Percentiles rank a stretch among this genome's conserved stretches.
phyloP scores from a whole-genome alignment of 331 rosid genomes.

The Acacia concinna region DNA sequence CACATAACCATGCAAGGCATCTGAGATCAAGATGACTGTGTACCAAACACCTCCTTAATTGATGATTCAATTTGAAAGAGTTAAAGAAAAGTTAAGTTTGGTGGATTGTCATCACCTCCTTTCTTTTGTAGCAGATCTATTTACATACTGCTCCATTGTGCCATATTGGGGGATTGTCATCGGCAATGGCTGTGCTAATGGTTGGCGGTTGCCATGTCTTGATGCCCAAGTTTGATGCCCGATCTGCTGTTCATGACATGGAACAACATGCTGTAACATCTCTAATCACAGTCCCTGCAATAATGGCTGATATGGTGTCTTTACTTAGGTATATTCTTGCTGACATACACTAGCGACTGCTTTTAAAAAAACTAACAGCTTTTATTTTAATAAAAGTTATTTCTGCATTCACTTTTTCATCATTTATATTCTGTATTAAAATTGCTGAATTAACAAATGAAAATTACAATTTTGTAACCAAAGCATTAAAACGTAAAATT shows the following conservation, averaged over 20 bases:
- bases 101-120: not conserved
- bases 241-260: constrained; percentile 54
- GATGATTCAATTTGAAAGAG: constrained; percentile 22
- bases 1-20: too few relatives aligned
- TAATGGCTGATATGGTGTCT: constrained; percentile 65
- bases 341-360: not conserved
- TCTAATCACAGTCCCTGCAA: constrained; percentile 89
- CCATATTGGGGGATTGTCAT: constrained; percentile 90
- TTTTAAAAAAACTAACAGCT: not conserved
- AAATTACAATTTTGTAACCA: not conserved
- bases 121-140: constrained; percentile 56
- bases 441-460: not conserved
- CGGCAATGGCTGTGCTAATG: constrained; percentile 83
- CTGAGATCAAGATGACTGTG: too few relatives aligned
- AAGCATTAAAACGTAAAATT: not conserved
- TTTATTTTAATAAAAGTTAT: not conserved
- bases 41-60: not conserved
- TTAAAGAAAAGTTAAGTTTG: constrained; percentile 16
- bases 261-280: constrained; percentile 63
- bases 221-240: constrained; percentile 70
- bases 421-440: not conserved
- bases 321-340: constrained; percentile 49
- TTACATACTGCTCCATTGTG: constrained; percentile 91
- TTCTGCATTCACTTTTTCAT: not conserved
- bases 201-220: constrained; percentile 83